Base-by-base conservation (phyloP, 1,284 basidiomycete species). In the Inonotus obliquus region DNA sequence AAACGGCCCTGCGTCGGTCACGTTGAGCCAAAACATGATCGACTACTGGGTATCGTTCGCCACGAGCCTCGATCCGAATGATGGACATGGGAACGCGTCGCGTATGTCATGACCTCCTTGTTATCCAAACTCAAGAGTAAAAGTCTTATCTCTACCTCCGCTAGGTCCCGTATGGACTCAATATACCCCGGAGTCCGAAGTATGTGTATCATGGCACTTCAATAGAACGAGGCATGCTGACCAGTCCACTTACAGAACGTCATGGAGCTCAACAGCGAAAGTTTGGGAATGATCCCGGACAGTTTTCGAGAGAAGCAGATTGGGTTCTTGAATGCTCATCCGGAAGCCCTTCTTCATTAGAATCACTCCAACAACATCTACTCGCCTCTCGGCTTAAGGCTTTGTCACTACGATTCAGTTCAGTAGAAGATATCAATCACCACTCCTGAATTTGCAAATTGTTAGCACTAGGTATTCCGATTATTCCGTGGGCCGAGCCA, bases 11-110 rank as follows among this genome's bases (percentile, higher is more conserved):
- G 56, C 66, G 1, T 69, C 73, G 6, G 69, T 70, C 2, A 56
- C 63, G 25, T 62, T 81, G 2, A 79, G 77, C 60, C 67, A 56
- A 9, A 32, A 35, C 23, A 80, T 82, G 75, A 75, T 79, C 63
- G 77, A 82, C 58, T 81, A 81, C 59, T 82, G 80, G 80, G 70
- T 82, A 17, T 82, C 81, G 0, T 82, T 82, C 61, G 77, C 76
- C 0, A 77, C 74, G 4, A 78, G 74, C 45, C 67, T 81, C 39
- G 73, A 79, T 56, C 80, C 81, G 5, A 83, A 82, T 63, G 81
- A 82, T 62, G 76, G 76, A 5, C 70, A 69, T 23, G 81, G 81
- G 25, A 66, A 65, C 57, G 49, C 57, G 62, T 54, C 27, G 57
- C 63, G 47, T 60, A 59, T 25, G 53, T 67, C 4, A 39, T 14